Base-by-base conservation (phyloP, 78 protist genomes). In the Reticulomyxa filosa region DNA sequence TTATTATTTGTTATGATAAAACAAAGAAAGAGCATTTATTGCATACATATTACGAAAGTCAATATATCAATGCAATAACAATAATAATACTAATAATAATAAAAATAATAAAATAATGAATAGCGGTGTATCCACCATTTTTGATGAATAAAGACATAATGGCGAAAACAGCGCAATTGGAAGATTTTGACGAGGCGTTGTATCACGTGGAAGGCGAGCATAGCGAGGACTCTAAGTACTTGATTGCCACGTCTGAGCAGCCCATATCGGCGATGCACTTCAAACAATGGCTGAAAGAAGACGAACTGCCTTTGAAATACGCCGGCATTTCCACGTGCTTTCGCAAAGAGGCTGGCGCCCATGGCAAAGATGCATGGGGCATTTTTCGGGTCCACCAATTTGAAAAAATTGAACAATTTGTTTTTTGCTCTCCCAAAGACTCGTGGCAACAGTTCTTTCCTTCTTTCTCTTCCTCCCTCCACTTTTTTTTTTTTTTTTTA, bases 201-300 rank as follows among this genome's bases (percentile, higher is more conserved):
- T 23, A 1, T 20, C 50, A 42, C 50, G 20, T 20, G 50, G 20
- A 20, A 42, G 20, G 17, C 20, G 50, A 17, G 17, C 29, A 42
- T 42, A n/a, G 50, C 29, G 20, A 42, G 50, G 50, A 42, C 20
- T 17, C 20, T 42, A 85, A 87, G 75, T 96, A 86, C 78, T 79
- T 94, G 57, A 93, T 95, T 67, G 99, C 99, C 67, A 94, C 99
- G 38, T 74, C 91, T 37, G 99, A 97, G 78, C 99, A 95, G 77
- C 98, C 99, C 57, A 69, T 97, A 65, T 78, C 84, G 57, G 95
- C 92, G 25, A 81, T 32, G 74, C 99, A 97, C 82, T 62, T 42
- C 26, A 34, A 67, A 46, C 78, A 79, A 57, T 67, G 78, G 77
- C 2, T 84, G 10, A 46, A 66, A 57, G 46, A 65, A 57, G 23